These are phyloP conservation scores for Meyerozyma sp. DNA, from an alignment of 1,139 yeast genomes.

Conservation along the genomic window DNA sequence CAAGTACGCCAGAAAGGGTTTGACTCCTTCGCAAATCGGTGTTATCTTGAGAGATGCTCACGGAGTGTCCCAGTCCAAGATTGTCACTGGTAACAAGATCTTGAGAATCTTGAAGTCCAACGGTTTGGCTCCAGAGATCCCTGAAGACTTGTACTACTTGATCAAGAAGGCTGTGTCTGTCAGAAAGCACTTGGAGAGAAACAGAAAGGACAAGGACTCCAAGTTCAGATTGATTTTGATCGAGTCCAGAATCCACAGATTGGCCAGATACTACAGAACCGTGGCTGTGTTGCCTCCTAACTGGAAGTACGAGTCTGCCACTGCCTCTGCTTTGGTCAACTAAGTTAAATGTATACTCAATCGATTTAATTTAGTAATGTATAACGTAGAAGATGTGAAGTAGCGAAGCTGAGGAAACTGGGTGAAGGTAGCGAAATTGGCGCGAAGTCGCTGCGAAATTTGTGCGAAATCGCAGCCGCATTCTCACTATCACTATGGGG, in stretches of 20 bases:
- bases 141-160: slow-evolving; percentile 99
- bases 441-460: too few relatives aligned
- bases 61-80: slow-evolving; percentile 97
- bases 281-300: slow-evolving; percentile 98
- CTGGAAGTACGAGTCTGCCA: slow-evolving; percentile 99
- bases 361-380: slow-evolving; percentile 1
- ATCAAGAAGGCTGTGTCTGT: slow-evolving; percentile 99
- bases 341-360: slow-evolving; percentile 32
- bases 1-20: slow-evolving; percentile 99
- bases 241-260: slow-evolving; percentile 99
- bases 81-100: slow-evolving; percentile 99
- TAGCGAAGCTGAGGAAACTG: background rate
- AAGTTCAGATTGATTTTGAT: slow-evolving; percentile 99
- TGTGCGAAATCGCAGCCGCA: too few relatives aligned
- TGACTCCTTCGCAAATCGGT: slow-evolving; percentile 99
- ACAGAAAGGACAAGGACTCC: slow-evolving; percentile 99
- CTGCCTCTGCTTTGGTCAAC: slow-evolving; percentile 99
- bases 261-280: slow-evolving; percentile 99
- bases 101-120: slow-evolving; percentile 98
- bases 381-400: background rate
- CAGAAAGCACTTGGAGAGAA: slow-evolving; percentile 99
- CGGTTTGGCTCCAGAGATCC: slow-evolving; percentile 99
- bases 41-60: slow-evolving; percentile 99
- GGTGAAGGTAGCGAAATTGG: too few relatives aligned
- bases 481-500: slow-evolving; percentile 52